Conservation (phyloP, 305 asterid species). For the Fraxinus platypoda region DNA sequence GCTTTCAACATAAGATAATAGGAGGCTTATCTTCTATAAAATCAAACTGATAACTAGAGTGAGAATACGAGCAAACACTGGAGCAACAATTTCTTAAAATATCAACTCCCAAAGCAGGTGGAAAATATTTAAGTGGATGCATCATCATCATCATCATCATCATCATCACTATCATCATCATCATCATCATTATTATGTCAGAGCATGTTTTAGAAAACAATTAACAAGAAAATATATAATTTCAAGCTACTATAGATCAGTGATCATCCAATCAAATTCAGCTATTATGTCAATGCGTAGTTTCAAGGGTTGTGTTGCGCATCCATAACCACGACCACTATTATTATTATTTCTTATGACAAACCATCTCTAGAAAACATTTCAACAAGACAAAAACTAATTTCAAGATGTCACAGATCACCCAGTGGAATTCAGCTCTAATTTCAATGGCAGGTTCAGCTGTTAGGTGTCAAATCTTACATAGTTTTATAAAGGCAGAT, state of each 20-base stretch:
- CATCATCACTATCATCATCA: neutral
- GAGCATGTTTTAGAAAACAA: neutral
- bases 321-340: neutral
- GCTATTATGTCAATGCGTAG: neutral
- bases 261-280: neutral
- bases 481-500: neutral
- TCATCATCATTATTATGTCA: neutral
- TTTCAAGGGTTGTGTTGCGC: neutral
- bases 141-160: neutral
- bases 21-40: neutral
- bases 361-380: neutral
- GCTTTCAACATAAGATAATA: neutral
- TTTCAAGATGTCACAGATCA: conserved; percentile 2
- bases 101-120: neutral
- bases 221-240: neutral
- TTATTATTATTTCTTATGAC: neutral
- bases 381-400: conserved; percentile 4
- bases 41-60: neutral
- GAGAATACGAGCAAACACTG: neutral
- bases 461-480: neutral
- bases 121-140: neutral
- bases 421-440: neutral
- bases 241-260: neutral
- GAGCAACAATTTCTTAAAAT: neutral
- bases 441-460: neutral